Evolutionary conservation across 1,139 yeast species (phyloP), one percentile per base, ranked within the genome.

Genomic region (Petasospora rhodanensis): DNA sequence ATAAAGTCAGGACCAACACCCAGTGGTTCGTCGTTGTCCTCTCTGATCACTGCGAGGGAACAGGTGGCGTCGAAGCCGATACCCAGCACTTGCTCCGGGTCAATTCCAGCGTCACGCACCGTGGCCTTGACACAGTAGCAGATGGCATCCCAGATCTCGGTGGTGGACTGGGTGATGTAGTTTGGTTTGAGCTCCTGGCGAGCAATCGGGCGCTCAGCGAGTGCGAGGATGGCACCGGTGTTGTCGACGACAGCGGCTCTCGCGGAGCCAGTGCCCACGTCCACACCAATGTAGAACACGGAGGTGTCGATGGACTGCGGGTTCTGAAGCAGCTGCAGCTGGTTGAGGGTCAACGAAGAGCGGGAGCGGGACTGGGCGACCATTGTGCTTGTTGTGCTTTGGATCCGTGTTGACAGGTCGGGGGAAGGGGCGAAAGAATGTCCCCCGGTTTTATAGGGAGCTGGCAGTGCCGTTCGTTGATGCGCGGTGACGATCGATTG

Each of bases 21-120:
- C 28, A 84, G 72, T 4, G 95, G 95, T 29, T 66, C 58, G 51
- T 83, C 87, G 24, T 71, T 65, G 14, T 66, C 58, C 45, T 81
- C 84, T 38, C 77, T 68, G 28, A 89, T 65, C 1, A 79, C 96
- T 16, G 87, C 96, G 41, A 91, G 67, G 2, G 97, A 91, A 59
- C 98, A 91, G 17, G 98, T 91, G 19, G 96, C 98, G 60, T 91
- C 98, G 51, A 89, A 91, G 1, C 97, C 97, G 46, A 91, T 76
- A 38, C 97, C 98, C 50, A 71, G 73, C 23, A 91, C 81, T 15
- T 68, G 67, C 5, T 62, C 51, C 2, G 84, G 77, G 34, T 80
- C 80, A 25, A 87, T 75, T 4, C 79, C 81, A 6, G 93, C 73
- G 38, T 86, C 95, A 19, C 78, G 62, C 24, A 89, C 60, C 36